Evolutionary conservation across 1,284 basidiomycete genomes (phyloP).

Genomic region (Ustilago sp.): DNA sequence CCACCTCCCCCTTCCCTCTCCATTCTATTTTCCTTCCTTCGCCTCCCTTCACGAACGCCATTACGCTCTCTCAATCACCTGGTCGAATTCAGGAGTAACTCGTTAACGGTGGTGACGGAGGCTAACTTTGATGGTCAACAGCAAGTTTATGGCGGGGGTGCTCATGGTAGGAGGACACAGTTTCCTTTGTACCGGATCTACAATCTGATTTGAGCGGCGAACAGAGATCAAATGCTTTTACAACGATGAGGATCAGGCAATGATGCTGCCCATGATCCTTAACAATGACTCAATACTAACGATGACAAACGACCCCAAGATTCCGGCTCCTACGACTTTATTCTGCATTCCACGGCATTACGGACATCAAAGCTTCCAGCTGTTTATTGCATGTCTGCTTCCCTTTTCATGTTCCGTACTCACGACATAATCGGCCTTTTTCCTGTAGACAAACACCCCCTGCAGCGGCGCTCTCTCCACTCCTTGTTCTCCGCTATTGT

Average conservation of each 20-base stretch:
- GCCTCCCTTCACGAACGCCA: too few species aligned
- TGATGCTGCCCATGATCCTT: background rate
- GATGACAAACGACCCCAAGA: background rate
- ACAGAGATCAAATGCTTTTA: background rate
- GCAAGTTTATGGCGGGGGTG: conserved; percentile 61
- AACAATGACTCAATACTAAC: background rate
- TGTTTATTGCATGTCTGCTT: background rate
- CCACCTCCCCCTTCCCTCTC: too few species aligned
- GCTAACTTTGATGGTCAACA: conserved; percentile 55
- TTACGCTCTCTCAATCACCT: too few species aligned
- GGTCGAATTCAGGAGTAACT: conserved; percentile 56
- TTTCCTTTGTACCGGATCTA: conserved; percentile 58
- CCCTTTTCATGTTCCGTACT: background rate
- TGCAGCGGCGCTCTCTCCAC: background rate
- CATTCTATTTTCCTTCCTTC: too few species aligned
- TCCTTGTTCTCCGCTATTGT: background rate
- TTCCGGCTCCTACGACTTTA: background rate
- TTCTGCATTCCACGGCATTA: background rate
- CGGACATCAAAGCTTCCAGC: too few species aligned
- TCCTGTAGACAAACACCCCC: background rate
- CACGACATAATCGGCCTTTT: background rate
- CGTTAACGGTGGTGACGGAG: conserved; percentile 61
- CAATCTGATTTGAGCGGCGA: conserved; percentile 17
- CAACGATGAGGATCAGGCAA: background rate
- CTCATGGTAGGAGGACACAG: conserved; percentile 50